Evolutionary conservation across 2,329 filamentous ascomycete genomes (phyloP), one percentile per base, ranked within the genome.

Genomic region (Aspergillus calidoustus): DNA sequence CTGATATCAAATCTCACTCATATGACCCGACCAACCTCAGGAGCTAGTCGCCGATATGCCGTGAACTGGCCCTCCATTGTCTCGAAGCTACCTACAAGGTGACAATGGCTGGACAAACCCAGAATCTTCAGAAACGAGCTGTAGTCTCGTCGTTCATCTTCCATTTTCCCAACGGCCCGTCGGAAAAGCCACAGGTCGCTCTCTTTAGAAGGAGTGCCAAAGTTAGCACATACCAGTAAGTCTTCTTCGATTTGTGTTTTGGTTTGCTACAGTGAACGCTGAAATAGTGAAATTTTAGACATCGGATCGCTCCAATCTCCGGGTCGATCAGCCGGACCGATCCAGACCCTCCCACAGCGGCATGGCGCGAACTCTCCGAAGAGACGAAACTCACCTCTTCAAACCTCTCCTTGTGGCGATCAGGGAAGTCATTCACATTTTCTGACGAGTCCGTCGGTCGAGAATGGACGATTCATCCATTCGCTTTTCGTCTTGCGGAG

Each of bases 391-490:
- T 90, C 13, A 82, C 80, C 0, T 65, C 76, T 0, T 68, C 74
- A 0, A 79, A 80, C 0, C 69, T 89, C 7, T 76, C 78, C 2
- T 77, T 87, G 23, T 80, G 86, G 67, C 82, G 86, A 19, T 78
- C 81, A 25, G 88, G 87, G 1, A 87, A 87, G 61, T 81, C 83
- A 3, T 90, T 85, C 66, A 77, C 79, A 1, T 88, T 90, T 63
- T 67, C 69, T 5, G 87, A 90, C 66, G 69, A 79, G 3, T 76
- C 77, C 0, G 74, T 88, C 15, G 78, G 81, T 22, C 83, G 86
- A 25, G 79, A 84, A 69, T 90, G 88, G 87, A 86, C 80, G 6
- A 81, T 90, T 52, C 80, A 88, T 62, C 86, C 88, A 0, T 90
- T 90, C 66, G 83, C 81, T 0, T 90, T 76, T 53, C 65, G 60